Base-by-base conservation (phyloP, 768 basidiomycete species). In the Macrolepiota dolichaula region DNA sequence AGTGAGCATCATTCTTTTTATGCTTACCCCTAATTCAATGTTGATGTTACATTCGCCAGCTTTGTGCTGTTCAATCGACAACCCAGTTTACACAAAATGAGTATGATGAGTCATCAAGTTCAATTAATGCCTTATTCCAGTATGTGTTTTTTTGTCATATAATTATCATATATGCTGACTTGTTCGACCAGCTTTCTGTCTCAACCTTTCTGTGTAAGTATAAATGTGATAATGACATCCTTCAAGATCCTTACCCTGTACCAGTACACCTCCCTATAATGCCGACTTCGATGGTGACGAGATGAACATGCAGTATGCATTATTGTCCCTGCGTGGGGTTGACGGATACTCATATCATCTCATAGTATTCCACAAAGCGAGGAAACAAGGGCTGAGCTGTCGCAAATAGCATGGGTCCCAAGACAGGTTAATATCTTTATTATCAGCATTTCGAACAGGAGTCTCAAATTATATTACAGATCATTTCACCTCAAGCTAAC, bases 271-370 rank as follows among this genome's bases (percentile, higher is more conserved):
- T 40, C 97, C 97, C 0, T 98, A 99, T 76, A 98, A 99, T 69
- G 97, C 97, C 71, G 97, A 99, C 77, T 99, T 98, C 76, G 97
- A 98, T 70, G 97, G 97, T 66, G 97, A 98, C 70, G 97, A 99
- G 74, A 99, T 98, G 97, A 98, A 99, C 77, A 92, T 98, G 91
- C 97, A 98, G 94, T 96, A 84, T 52, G 92, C 88, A n/a, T 57
- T 35, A 1, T 27, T 53, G n/a, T 19, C 32, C 35, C 19, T 44
- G 35, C 12, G 12, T 53, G 25, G 27, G 47, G 11, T n/a, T 27
- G 19, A 29, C 35, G 11, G 44, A n/a, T 37, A 19, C 15, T 22
- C 66, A 49, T 61, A 50, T 59, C 27, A 61, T 35, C 47, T 62
- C 54, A 37, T 67, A 97, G 94, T 72, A 88, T 99, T 40, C 97